Evolutionary conservation across 345 rosid species (phyloP), one percentile per base, ranked within the genome.

Genomic region (Abelmoschus esculentus): DNA sequence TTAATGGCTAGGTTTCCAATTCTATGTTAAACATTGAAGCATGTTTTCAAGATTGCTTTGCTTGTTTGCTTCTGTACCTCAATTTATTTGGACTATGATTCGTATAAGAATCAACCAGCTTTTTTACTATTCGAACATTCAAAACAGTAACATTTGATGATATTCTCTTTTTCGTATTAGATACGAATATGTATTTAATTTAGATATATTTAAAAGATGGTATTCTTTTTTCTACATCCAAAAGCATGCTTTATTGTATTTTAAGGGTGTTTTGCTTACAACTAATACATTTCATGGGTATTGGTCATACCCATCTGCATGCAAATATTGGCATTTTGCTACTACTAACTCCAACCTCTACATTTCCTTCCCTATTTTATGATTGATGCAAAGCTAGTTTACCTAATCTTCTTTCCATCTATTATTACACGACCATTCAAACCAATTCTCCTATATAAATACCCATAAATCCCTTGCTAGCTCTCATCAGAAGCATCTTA

Each of bases 381-480:
- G 28, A 31, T 49, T 67, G 46, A 55, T 34, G 60, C 12, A 28
- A 73, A 67, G 61, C 66, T 55, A 56, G 55, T 70, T 54, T 67
- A 79, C 68, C 40, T 78, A 77, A 84, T 88, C 38, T 65, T 73
- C 31, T 72, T 19, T 4, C 34, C 42, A 46, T 57, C n/a, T 58
- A 67, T 59, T 58, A 67, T 59, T 18, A 40, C 29, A 80, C 69
- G 71, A 70, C 70, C 57, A 36, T 38, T 61, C 75, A 14, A 42
- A 67, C 31, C 2, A 22, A 18, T 2, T 36, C 67, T 71, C 71
- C 59, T 61, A 69, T 77, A 84, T 86, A 85, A 78, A 85, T 76
- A 76, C 69, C 62, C 42, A 7, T 26, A 9, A 3, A 26, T 56
- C 62, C 67, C 28, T 52, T 38, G 49, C 5, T n/a, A 61, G 6